Percentiles rank a stretch among this genome's conserved stretches.
phyloP scores from a whole-genome alignment of 345 rosid species.

The Eucalyptus leucophloia region DNA sequence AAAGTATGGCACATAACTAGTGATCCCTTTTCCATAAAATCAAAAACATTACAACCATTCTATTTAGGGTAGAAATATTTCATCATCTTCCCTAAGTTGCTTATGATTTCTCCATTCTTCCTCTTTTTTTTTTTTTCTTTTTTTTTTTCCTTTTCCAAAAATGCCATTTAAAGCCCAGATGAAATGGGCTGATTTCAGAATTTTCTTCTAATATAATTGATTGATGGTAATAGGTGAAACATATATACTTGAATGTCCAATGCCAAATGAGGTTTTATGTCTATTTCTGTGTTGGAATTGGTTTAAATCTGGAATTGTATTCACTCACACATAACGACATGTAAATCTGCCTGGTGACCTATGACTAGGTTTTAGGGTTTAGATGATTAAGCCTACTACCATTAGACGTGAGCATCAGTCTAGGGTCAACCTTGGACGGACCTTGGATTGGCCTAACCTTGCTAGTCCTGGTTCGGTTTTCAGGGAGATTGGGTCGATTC shows the following conservation, averaged over 20 bases:
- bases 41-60: neutral
- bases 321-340: neutral
- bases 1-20: neutral
- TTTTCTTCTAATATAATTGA: neutral
- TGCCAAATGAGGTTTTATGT: neutral
- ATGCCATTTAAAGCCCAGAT: neutral
- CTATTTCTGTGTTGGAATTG: neutral
- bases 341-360: neutral
- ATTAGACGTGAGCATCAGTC: too few relatives aligned
- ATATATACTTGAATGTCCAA: neutral
- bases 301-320: neutral
- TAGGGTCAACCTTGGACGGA: too few relatives aligned
- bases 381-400: neutral
- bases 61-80: neutral
- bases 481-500: accelerated
- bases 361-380: neutral
- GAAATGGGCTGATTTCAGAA: neutral
- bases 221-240: neutral
- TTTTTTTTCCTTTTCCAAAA: neutral
- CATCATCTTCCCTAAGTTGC: neutral
- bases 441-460: accelerated
- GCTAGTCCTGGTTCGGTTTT: accelerated
- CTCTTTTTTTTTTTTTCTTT: neutral
- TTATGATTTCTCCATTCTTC: neutral
- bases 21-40: neutral